Evolutionary conservation across 257 asterid species (phyloP).

Genomic region (Nicotiana obtusifolia): DNA sequence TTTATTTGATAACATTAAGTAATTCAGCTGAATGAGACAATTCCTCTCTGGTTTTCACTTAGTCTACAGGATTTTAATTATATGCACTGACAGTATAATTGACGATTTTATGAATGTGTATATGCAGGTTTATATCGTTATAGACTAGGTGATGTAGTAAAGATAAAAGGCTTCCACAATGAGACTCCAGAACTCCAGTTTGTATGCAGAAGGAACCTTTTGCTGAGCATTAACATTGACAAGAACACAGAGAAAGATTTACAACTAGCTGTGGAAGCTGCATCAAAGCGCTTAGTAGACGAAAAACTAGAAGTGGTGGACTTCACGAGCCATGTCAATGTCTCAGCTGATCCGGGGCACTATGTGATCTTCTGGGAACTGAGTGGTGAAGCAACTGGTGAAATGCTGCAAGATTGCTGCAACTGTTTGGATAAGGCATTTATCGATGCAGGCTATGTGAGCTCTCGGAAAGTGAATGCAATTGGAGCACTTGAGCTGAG

Average conservation of each 20-base stretch:
- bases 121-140: conserved; percentile 27
- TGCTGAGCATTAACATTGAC: conserved; percentile 32
- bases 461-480: conserved; percentile 6
- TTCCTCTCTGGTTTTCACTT: not conserved
- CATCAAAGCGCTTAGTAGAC: not conserved
- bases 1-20: too few relatives aligned
- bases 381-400: conserved; percentile 6
- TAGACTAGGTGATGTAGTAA: conserved; percentile 36
- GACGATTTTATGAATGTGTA: not conserved
- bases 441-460: conserved; percentile 12
- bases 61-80: not conserved
- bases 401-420: conserved; percentile 13
- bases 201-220: conserved; percentile 23
- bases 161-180: conserved; percentile 31
- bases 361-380: conserved; percentile 12
- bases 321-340: not conserved
- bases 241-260: conserved; percentile 38
- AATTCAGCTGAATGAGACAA: too few relatives aligned
- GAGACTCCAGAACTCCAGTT: conserved; percentile 29
- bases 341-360: conserved; percentile 5
- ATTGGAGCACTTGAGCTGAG: conserved; percentile 16
- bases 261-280: conserved; percentile 30
- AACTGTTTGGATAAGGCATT: conserved; percentile 8
- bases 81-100: not conserved
- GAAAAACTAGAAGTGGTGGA: not conserved